Evolutionary conservation across 2,329 filamentous ascomycete species (phyloP).

Genomic region (Diaporthe sp.): DNA sequence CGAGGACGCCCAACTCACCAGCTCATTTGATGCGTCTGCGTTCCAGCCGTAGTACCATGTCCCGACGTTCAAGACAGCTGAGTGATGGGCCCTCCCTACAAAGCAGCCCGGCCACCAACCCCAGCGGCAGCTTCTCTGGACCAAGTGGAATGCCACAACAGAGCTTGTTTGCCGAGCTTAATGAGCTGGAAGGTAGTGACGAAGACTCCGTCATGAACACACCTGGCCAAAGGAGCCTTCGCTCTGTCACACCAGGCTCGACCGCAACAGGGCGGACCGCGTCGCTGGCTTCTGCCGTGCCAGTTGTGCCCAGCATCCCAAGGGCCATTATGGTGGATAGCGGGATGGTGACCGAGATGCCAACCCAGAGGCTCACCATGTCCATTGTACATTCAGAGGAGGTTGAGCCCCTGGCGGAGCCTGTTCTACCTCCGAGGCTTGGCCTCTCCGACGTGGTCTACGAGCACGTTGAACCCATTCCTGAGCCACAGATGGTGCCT

Average conservation of each 20-base stretch:
- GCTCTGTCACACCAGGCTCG: slow-evolving; percentile 61
- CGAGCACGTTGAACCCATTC: slow-evolving; percentile 41
- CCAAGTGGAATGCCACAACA: slow-evolving; percentile 67
- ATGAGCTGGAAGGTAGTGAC: slow-evolving; percentile 80
- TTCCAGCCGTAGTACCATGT: slow-evolving; percentile 70
- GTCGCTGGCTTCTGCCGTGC: slow-evolving; percentile 52
- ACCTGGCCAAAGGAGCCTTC: slow-evolving; percentile 60
- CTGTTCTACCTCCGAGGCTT: slow-evolving; percentile 46
- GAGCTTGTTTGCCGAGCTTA: slow-evolving; percentile 91
- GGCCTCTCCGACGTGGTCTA: slow-evolving; percentile 45
- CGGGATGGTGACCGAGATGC: slow-evolving; percentile 68
- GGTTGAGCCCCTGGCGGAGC: slow-evolving; percentile 50
- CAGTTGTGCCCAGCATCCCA: slow-evolving; percentile 60
- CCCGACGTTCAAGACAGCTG: slow-evolving; percentile 68
- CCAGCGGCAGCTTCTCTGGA: slow-evolving; percentile 57
- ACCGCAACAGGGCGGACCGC: slow-evolving; percentile 50
- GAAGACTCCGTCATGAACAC: slow-evolving; percentile 73
- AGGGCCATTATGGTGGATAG: slow-evolving; percentile 68
- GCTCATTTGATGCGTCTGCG: slow-evolving; percentile 79
- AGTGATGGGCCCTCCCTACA: slow-evolving; percentile 69
- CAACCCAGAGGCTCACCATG: slow-evolving; percentile 51
- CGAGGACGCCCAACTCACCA: slow-evolving; percentile 71
- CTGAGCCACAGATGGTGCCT: slow-evolving; percentile 36
- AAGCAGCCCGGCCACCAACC: slow-evolving; percentile 69
- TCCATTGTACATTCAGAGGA: slow-evolving; percentile 57